Conservation (phyloP, 345 rosid species). For the Citrus sp. region DNA sequence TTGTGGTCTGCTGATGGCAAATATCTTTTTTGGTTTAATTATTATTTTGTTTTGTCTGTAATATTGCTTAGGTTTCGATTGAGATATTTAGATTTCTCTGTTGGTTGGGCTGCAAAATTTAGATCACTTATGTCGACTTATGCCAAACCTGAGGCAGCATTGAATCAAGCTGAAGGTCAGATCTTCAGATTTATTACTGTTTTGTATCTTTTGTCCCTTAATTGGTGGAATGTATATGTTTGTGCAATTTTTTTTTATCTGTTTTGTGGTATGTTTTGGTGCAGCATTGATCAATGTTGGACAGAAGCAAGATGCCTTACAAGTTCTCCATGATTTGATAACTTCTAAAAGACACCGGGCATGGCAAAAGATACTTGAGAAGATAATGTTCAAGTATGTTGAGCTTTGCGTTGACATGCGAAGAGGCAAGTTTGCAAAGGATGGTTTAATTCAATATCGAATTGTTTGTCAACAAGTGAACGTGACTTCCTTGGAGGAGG, state of each 20-base stretch:
- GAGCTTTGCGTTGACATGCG: constrained; percentile 97
- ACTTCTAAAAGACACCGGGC: constrained; percentile 92
- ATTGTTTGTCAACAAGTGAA: constrained; percentile 97
- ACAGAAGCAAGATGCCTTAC: constrained; percentile 95
- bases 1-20: neutral
- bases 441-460: constrained; percentile 92
- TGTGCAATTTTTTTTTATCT: neutral
- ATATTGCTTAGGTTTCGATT: neutral
- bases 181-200: constrained; percentile 22
- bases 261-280: constrained; percentile 4
- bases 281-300: constrained; percentile 95
- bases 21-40: neutral
- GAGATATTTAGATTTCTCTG: constrained; percentile 4
- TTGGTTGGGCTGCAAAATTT: constrained; percentile 3
- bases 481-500: constrained; percentile 95
- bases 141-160: constrained; percentile 86
- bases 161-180: constrained; percentile 94
- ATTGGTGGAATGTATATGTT: neutral
- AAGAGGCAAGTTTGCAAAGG: constrained; percentile 91
- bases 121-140: constrained; percentile 56
- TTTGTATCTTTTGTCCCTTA: neutral
- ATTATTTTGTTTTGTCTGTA: neutral
- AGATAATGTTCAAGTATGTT: constrained; percentile 91
- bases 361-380: constrained; percentile 91
- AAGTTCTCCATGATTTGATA: constrained; percentile 84